Evolutionary conservation across 257 asterid species (phyloP), one percentile per base, ranked within the genome.

Genomic region (Solanum sejunctum): DNA sequence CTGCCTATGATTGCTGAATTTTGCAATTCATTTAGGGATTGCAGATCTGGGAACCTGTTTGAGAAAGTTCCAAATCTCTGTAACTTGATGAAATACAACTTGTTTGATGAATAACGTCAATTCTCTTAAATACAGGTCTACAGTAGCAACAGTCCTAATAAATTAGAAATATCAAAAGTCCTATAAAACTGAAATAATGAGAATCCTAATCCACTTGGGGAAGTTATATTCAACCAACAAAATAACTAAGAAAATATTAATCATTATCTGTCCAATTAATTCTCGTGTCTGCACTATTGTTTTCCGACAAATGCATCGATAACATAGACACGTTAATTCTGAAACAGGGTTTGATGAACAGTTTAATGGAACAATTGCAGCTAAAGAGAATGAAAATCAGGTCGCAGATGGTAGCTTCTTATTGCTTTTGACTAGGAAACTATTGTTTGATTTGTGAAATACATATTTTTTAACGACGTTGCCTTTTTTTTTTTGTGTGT

Each of bases 341-440:
- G 87, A 83, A 81, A 87, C 89, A 86, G 94, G 93, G 89, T 78
- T 84, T 79, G 78, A 52, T 51, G 81, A 84, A 88, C 92, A 86
- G 87, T 87, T 88, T 64, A 91, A 95, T 88, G 95, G 90, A 87
- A 91, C 95, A 85, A 86, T 87, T 26, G 87, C 84, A 20, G 85
- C 72, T 79, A 89, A 86, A 88, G 91, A 88, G 88, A 87, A 88
- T 88, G 89, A 89, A 88, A 91, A 89, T 83, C 92, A 83, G 93
- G 93, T 94, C 97, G 99, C 95, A 92, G 92, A 89, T 86, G 92
- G 94, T 90, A 88, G 89, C 88, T 90, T 91, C 91, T 89, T 88
- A 58, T 85, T 90, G 87, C 90, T 87, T 78, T 83, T 84, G 83
- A 71, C 85, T 79, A 85, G 71, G 84, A 69, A 61, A 80, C 83